phyloP scores from a whole-genome alignment of 495 filamentous ascomycete genomes.

The Elasticomyces elasticus region DNA sequence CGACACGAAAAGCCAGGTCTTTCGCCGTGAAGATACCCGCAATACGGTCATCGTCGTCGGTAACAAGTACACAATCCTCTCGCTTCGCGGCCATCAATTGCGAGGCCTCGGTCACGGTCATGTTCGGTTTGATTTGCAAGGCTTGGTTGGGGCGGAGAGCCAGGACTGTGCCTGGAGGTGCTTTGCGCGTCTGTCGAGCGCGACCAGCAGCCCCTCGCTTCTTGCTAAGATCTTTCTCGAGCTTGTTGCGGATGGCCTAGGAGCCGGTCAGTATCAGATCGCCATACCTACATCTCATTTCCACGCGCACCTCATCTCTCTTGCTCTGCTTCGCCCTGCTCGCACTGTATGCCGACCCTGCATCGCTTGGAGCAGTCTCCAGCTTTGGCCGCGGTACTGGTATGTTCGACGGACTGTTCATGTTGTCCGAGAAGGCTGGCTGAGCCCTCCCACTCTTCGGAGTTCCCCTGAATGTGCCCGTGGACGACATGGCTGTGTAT shows the following conservation, averaged over 20 bases:
- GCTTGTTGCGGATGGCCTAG: slow-evolving; percentile 89
- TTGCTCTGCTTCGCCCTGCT: slow-evolving; percentile 91
- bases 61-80: slow-evolving; percentile 98
- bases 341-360: slow-evolving; percentile 67
- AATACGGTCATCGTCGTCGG: slow-evolving; percentile 94
- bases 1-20: slow-evolving; percentile 93
- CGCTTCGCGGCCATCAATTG: slow-evolving; percentile 99
- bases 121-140: slow-evolving; percentile 92
- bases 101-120: slow-evolving; percentile 89
- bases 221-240: slow-evolving; percentile 96
- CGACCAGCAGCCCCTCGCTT: slow-evolving; percentile 73
- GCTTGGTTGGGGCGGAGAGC: slow-evolving; percentile 90
- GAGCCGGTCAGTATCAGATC: neutral
- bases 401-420: slow-evolving; percentile 67
- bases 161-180: slow-evolving; percentile 89
- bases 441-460: slow-evolving; percentile 53
- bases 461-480: slow-evolving; percentile 51
- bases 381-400: slow-evolving; percentile 60
- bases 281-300: neutral
- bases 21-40: slow-evolving; percentile 98
- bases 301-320: slow-evolving; percentile 82
- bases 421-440: slow-evolving; percentile 58
- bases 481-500: slow-evolving; percentile 55
- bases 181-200: slow-evolving; percentile 76
- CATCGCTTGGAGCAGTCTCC: slow-evolving; percentile 56